Percentiles rank a stretch among this genome's conserved stretches.
Conservation (phyloP, 129 eudicot species). For the Solidago caesia region DNA sequence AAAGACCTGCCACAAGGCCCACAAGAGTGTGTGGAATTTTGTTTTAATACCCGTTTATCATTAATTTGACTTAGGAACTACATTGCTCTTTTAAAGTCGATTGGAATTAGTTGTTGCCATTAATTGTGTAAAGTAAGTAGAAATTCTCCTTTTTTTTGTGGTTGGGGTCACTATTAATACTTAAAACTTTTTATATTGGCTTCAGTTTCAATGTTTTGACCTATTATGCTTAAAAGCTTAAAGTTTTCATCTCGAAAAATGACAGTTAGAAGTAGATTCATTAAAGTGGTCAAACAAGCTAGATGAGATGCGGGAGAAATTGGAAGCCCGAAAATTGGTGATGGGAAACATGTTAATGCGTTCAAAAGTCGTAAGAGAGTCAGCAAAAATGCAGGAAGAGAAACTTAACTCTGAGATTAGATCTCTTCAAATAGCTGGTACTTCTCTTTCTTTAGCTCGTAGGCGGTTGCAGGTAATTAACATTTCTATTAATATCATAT, state of each 20-base stretch:
- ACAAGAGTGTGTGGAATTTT: too few species aligned
- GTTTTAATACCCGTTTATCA: too few species aligned
- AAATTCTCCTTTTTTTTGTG: too few species aligned
- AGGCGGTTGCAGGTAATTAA: slow-evolving; percentile 66
- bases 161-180: not conserved
- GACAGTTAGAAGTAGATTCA: slow-evolving; percentile 68
- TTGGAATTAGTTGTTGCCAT: too few species aligned
- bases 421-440: slow-evolving; percentile 73
- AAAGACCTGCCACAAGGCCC: too few species aligned
- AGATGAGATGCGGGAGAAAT: slow-evolving; percentile 74
- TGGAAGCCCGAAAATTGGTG: slow-evolving; percentile 65
- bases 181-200: not conserved
- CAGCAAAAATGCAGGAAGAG: slow-evolving; percentile 77
- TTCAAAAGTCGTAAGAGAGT: slow-evolving; percentile 79
- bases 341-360: slow-evolving; percentile 80
- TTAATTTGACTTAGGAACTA: too few species aligned
- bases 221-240: not conserved
- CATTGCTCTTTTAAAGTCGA: too few species aligned
- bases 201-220: slow-evolving; percentile 14
- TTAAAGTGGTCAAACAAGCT: slow-evolving; percentile 59
- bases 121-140: too few species aligned
- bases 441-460: slow-evolving; percentile 73
- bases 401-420: slow-evolving; percentile 68
- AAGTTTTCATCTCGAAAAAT: not conserved
- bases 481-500: not conserved